Evolutionary conservation across 176 grass and related monocot genomes (phyloP), one percentile per base, ranked within the genome.

Genomic region (Guadua angustifolia): DNA sequence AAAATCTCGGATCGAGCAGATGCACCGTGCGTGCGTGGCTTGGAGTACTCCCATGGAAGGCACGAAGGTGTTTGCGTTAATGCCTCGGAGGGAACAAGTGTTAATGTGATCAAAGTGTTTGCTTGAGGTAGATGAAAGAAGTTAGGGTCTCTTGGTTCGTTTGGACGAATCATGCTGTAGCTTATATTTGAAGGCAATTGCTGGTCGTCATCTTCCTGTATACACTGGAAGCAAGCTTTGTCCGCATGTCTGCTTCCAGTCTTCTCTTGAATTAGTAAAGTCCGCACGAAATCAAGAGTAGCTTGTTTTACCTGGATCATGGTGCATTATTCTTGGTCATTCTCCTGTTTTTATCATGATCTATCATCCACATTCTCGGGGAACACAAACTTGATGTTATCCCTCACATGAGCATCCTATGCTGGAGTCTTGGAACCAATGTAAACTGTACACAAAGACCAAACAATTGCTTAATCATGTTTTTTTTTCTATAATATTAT

Each of bases 171-270:
- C 7, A 14, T 44, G 21, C 19, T 24, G 36, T 26, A 56, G n/a
- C 49, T 26, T 49, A 16, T 43, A 78, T 15, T 19, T 44, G 57
- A 78, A 29, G 15, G 55, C 56, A 77, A 44, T 35, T 44, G 22
- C 74, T 26, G 14, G 13, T 77, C 74, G 60, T 43, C 58, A 56
- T 22, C 53, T 13, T 9, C 35, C 21, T 42, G 10, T 16, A 57
- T 75, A 75, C 58, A 40, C 52, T 58, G 51, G 73, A 75, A 39
- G 47, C 47, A 50, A 50, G 47, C 4, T 50, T 50, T 50, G 47
- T 50, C 11, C 35, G 12, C 21, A 15, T 8, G 33, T 76, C 52
- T 42, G 73, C 52, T 75, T 75, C 73, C 50, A 57, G 51, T 7
- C 33, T 76, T 5, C 57, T 21, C 33, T 38, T 53, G 17, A 49